Conservation (phyloP, 176 grass and related monocot genomes). For the Oryza australiensis region DNA sequence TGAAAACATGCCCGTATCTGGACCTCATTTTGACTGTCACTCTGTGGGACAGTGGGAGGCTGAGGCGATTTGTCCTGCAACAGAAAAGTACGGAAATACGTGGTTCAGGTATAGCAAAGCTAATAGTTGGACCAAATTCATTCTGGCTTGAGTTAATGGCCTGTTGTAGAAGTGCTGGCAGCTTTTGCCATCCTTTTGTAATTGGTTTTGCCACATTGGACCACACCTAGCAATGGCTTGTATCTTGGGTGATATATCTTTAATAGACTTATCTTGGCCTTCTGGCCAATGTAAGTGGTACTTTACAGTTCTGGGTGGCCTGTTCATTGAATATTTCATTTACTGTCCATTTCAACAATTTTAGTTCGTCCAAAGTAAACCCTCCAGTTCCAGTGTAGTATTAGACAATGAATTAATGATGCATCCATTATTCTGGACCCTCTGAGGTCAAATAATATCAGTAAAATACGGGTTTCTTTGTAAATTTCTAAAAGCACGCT, state of each 20-base stretch:
- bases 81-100: conserved; percentile 5
- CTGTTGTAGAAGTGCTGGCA: neutral
- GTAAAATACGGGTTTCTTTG: neutral
- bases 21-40: conserved; percentile 10
- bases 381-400: neutral
- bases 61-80: conserved; percentile 14
- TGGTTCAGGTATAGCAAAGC: conserved; percentile 28
- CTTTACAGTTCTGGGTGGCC: neutral
- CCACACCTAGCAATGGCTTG: conserved; percentile 11
- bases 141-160: conserved; percentile 3
- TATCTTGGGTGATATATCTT: conserved; percentile 3
- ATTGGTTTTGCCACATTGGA: conserved; percentile 10
- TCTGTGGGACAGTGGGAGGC: neutral
- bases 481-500: neutral
- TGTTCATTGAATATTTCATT: neutral
- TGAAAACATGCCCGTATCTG: neutral
- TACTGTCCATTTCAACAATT: neutral
- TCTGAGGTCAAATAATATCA: neutral
- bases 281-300: neutral
- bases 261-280: neutral
- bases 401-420: neutral
- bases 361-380: neutral
- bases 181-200: conserved; percentile 7
- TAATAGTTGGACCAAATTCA: neutral
- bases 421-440: conserved; percentile 3